These are phyloP conservation scores for Diaporthe ilicicola DNA, from an alignment of 2,329 filamentous ascomycete genomes.

Conservation along the genomic window DNA sequence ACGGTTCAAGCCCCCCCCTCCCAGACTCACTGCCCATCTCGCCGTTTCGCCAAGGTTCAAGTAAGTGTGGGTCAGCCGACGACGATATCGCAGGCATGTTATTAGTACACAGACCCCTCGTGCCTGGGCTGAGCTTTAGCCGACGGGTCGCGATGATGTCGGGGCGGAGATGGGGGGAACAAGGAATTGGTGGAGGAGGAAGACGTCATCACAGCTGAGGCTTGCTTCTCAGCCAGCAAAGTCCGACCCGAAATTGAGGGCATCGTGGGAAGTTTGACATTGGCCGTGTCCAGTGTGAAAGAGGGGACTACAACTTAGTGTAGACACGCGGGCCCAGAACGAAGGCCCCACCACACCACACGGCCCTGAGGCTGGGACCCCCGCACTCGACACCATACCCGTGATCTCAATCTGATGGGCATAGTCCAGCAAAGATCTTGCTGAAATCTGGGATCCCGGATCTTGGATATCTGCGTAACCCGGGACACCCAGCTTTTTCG, in stretches of 20 bases:
- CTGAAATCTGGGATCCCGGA: conserved; percentile 9
- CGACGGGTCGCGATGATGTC: conserved; percentile 10
- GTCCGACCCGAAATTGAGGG: conserved; percentile 13
- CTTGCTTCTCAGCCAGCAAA: not conserved
- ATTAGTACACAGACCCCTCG: conserved; percentile 5
- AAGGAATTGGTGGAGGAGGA: not conserved
- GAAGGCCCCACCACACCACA: not conserved
- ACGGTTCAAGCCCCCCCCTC: not conserved
- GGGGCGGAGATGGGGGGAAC: not conserved
- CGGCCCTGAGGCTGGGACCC: not conserved
- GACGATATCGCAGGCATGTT: not conserved
- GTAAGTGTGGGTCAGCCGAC: conserved; percentile 8
- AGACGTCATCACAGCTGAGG: not conserved
- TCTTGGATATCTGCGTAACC: not conserved
- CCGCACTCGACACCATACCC: not conserved
- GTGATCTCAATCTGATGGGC: conserved; percentile 3
- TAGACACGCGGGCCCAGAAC: not conserved
- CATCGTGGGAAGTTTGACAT: too few relatives aligned
- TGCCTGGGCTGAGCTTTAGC: not conserved
- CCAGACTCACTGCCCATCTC: not conserved
- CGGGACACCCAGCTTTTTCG: not conserved
- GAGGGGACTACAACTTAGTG: too few relatives aligned
- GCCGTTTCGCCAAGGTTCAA: conserved; percentile 1
- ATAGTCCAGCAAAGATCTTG: conserved; percentile 8
- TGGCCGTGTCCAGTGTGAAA: too few relatives aligned